Evolutionary conservation across 2,329 filamentous ascomycete genomes (phyloP).

Genomic region (Fusarium ambrosium): DNA sequence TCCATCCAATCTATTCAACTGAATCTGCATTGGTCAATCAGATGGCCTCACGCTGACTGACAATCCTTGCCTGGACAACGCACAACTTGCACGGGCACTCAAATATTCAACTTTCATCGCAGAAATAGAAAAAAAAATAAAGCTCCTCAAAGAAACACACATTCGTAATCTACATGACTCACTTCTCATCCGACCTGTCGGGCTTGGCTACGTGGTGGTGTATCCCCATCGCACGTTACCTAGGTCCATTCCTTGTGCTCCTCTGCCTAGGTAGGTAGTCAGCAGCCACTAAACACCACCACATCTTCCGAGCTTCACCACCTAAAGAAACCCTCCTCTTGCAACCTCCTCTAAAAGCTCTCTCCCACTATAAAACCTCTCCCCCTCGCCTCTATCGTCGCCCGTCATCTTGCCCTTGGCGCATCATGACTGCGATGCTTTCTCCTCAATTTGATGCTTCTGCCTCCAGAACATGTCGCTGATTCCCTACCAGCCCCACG

Average conservation of each 20-base stretch:
- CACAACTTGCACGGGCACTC: background rate
- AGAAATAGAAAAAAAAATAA: background rate
- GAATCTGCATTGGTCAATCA: background rate
- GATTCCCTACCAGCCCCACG: slow-evolving; percentile 80
- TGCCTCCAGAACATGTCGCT: slow-evolving; percentile 68
- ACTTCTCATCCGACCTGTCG: background rate
- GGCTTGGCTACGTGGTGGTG: slow-evolving; percentile 4
- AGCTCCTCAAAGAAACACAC: background rate
- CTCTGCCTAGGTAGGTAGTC: slow-evolving; percentile 3
- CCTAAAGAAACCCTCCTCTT: slow-evolving; percentile 16
- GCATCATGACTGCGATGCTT: slow-evolving; percentile 44
- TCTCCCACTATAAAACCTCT: slow-evolving; percentile 15
- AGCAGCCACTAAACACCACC: slow-evolving; percentile 28
- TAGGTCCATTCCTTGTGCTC: background rate
- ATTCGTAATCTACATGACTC: background rate
- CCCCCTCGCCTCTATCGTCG: slow-evolving; percentile 14
- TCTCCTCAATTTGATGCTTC: slow-evolving; percentile 35
- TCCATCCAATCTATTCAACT: background rate
- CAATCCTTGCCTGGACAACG: background rate
- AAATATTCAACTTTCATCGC: background rate
- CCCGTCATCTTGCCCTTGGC: slow-evolving; percentile 10
- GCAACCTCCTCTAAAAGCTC: slow-evolving; percentile 9
- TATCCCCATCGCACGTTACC: slow-evolving; percentile 18
- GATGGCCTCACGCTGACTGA: background rate
- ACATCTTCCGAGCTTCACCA: slow-evolving; percentile 26